These are phyloP conservation scores for Furculomyces boomerangus DNA, from an alignment of 371 early-diverging fungal species.

Conservation along the genomic window DNA sequence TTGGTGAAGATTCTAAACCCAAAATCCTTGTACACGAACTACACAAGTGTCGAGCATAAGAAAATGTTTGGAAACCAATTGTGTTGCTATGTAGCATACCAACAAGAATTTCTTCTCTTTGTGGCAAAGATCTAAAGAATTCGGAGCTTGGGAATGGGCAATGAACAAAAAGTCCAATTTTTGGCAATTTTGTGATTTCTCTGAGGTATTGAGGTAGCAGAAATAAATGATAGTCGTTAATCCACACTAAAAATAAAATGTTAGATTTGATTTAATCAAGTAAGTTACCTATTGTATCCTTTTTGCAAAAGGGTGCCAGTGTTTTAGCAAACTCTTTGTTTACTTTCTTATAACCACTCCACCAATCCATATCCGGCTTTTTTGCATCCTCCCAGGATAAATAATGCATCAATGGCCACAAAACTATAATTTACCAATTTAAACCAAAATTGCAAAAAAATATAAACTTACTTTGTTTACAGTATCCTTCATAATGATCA, in stretches of 20 bases:
- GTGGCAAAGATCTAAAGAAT: conserved; percentile 69
- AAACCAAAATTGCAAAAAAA: neutral
- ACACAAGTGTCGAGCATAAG: conserved; percentile 83
- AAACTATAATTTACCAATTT: conserved; percentile 10
- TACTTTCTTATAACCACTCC: conserved; percentile 61
- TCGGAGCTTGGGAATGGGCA: conserved; percentile 90
- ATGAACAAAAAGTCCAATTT: conserved; percentile 91
- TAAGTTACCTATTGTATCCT: conserved; percentile 71
- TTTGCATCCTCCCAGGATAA: conserved; percentile 55
- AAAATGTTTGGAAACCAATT: conserved; percentile 82
- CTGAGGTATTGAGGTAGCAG: conserved; percentile 79
- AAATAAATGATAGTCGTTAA: conserved; percentile 97
- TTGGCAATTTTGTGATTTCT: conserved; percentile 46
- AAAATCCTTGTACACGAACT: conserved; percentile 72
- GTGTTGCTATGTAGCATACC: conserved; percentile 73
- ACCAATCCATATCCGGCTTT: conserved; percentile 37
- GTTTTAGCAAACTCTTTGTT: conserved; percentile 68
- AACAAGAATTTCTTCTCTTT: conserved; percentile 46
- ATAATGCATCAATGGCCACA: conserved; percentile 97
- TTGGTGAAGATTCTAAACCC: conserved; percentile 60
- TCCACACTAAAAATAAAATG: conserved; percentile 54
- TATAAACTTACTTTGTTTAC: conserved; percentile 28
- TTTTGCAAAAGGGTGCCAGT: conserved; percentile 43
- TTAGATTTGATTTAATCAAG: conserved; percentile 1
- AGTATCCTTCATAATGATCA: conserved; percentile 51